Evolutionary conservation across 805 yeast species (phyloP).

Genomic region (Huiozyma sinensis): DNA sequence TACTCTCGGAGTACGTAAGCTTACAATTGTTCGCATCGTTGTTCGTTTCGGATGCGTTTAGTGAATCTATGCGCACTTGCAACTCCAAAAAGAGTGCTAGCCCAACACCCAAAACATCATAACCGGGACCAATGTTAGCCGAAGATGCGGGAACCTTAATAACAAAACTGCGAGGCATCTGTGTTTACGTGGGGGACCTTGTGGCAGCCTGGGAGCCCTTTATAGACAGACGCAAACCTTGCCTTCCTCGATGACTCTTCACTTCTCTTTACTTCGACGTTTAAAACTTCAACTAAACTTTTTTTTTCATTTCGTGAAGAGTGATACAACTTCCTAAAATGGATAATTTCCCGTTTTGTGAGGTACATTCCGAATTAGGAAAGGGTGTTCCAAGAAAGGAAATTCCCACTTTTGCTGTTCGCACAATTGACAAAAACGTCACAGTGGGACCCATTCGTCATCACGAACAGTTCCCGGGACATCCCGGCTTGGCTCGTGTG

Average conservation of each 20-base stretch:
- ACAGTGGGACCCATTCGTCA: no score
- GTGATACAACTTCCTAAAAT: no score
- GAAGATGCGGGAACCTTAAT: slow-evolving; percentile 90
- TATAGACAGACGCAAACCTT: neutral
- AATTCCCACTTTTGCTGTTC: no score
- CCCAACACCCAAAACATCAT: slow-evolving; percentile 92
- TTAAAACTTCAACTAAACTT: no score
- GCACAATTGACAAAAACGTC: no score
- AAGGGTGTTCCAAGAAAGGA: no score
- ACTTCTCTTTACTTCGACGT: neutral
- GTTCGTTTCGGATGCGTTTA: slow-evolving; percentile 35
- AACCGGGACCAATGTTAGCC: slow-evolving; percentile 98
- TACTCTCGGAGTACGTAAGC: slow-evolving; percentile 52
- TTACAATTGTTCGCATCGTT: slow-evolving; percentile 58
- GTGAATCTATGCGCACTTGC: slow-evolving; percentile 52
- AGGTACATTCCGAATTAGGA: no score
- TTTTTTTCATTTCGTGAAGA: no score
- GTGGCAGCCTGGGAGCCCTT: no score
- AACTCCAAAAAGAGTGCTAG: slow-evolving; percentile 64
- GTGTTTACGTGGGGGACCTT: neutral
- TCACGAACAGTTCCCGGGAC: no score
- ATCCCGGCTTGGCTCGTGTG: no score
- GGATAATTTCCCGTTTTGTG: no score
- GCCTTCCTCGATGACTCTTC: neutral
- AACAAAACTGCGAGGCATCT: slow-evolving; percentile 41